Conservation (phyloP, 2,329 filamentous ascomycete species). For the Botrytis pseudocinerea region DNA sequence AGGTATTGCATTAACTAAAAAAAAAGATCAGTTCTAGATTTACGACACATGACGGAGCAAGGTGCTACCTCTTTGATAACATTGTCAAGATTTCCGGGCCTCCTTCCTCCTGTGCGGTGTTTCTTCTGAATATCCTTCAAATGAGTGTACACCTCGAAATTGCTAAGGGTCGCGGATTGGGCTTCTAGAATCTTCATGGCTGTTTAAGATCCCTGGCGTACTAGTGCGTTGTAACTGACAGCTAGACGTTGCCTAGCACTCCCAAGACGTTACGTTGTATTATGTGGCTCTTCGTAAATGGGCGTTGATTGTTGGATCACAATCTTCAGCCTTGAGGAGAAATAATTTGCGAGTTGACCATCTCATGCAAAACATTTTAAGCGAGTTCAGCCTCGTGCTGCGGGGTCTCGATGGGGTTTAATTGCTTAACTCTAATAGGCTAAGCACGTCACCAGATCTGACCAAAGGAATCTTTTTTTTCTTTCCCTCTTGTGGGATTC, state of each 20-base stretch:
- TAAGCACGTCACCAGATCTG: conserved; percentile 21
- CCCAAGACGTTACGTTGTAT: conserved; percentile 15
- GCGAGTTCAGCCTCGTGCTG: conserved; percentile 21
- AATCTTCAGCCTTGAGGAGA: conserved; percentile 26
- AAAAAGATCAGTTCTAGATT: neutral
- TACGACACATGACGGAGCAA: neutral
- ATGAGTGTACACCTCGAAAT: conserved; percentile 71
- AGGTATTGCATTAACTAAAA: conserved; percentile 62
- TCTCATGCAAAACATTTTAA: conserved; percentile 23
- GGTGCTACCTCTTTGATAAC: conserved; percentile 62
- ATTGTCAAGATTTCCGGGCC: conserved; percentile 41
- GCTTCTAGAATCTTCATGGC: conserved; percentile 68
- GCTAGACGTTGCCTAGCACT: neutral
- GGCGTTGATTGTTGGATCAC: conserved; percentile 4
- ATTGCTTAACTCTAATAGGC: conserved; percentile 16
- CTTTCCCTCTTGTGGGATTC: neutral
- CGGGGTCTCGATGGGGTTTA: conserved; percentile 14
- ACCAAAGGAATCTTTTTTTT: conserved; percentile 11
- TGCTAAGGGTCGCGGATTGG: conserved; percentile 68
- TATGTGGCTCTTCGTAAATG: neutral
- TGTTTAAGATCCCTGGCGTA: neutral
- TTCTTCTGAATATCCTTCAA: conserved; percentile 54
- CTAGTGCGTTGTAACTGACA: neutral
- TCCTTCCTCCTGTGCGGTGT: conserved; percentile 21
- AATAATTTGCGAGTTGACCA: conserved; percentile 1